Percentiles rank a stretch among this genome's conserved stretches.
Conservation (phyloP, 192 early-diverging fungal genomes). For the Backusella circina region DNA sequence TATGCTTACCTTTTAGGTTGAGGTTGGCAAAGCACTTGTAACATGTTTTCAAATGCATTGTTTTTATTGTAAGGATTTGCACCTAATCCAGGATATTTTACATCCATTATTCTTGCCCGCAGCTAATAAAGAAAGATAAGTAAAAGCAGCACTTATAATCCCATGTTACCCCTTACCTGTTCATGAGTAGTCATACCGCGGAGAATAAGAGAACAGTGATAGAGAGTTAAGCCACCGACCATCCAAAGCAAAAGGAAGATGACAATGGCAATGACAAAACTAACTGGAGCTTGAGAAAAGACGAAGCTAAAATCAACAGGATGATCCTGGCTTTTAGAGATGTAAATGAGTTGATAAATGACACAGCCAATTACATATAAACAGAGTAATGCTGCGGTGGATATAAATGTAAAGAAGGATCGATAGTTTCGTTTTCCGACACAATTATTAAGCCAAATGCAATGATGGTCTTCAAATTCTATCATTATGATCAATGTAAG, state of each 20-base stretch:
- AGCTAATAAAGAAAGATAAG: conserved; percentile 14
- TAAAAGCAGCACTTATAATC: not conserved
- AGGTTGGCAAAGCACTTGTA: conserved; percentile 24
- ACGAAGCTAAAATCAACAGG: conserved; percentile 4
- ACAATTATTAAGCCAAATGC: conserved; percentile 93
- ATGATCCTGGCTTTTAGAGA: not conserved
- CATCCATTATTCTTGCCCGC: conserved; percentile 5
- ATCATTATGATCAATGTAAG: not conserved
- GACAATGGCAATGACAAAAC: conserved; percentile 63
- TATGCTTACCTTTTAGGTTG: conserved; percentile 24
- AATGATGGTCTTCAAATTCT: conserved; percentile 87
- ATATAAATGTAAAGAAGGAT: conserved; percentile 80
- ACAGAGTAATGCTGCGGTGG: conserved; percentile 56
- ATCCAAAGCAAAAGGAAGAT: conserved; percentile 58
- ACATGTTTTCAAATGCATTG: conserved; percentile 20
- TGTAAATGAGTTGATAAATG: not conserved
- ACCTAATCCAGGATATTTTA: conserved; percentile 1
- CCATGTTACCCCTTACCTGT: conserved; percentile 46
- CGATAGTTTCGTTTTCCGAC: conserved; percentile 83
- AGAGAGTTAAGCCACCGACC: conserved; percentile 69
- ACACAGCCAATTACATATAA: conserved; percentile 57
- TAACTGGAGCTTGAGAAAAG: conserved; percentile 24
- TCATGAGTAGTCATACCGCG: conserved; percentile 90
- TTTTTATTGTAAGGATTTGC: conserved; percentile 22
- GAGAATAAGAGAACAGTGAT: conserved; percentile 71